Conservation (phyloP, 176 grass and related monocot species). For the Musa itinerans region DNA sequence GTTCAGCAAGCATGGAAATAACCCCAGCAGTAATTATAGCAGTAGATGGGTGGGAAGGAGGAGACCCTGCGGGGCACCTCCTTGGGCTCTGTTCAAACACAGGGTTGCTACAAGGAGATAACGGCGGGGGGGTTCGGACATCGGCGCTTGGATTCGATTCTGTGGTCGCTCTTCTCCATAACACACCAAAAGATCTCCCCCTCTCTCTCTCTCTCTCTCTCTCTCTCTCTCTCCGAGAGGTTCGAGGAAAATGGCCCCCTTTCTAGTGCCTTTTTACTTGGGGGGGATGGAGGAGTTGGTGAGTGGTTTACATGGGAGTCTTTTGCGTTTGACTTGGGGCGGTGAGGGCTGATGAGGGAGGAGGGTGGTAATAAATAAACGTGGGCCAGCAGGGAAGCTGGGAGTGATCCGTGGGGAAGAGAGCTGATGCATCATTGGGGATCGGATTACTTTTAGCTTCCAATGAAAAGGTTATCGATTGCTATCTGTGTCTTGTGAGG, state of each 20-base stretch:
- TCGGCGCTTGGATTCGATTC: constrained; percentile 13
- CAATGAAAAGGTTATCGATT: constrained; percentile 2
- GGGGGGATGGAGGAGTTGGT: not conserved
- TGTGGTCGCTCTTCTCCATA: not conserved
- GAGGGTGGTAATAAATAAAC: not conserved
- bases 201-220: not conserved
- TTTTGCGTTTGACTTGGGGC: not conserved
- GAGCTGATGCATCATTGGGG: not conserved
- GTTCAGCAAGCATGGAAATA: not conserved
- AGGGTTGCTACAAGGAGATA: constrained; percentile 19
- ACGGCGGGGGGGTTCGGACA: constrained; percentile 23
- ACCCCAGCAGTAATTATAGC: not conserved
- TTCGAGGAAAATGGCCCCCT: constrained; percentile 14
- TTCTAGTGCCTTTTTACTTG: not conserved
- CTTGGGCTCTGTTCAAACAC: not conserved
- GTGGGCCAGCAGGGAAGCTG: not conserved
- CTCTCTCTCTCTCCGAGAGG: not conserved
- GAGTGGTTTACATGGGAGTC: not conserved
- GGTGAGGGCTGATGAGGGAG: not conserved
- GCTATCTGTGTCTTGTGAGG: not conserved
- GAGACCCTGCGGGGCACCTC: not conserved
- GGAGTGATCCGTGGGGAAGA: not conserved
- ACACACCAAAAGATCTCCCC: not conserved
- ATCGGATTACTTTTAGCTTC: not conserved
- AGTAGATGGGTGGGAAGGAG: not conserved